A percentile compares a stretch with the other conserved stretches of the same genome.
Evolutionary conservation across 1,139 yeast genomes (phyloP).

Genomic region (Candida pseudocylindracea): DNA sequence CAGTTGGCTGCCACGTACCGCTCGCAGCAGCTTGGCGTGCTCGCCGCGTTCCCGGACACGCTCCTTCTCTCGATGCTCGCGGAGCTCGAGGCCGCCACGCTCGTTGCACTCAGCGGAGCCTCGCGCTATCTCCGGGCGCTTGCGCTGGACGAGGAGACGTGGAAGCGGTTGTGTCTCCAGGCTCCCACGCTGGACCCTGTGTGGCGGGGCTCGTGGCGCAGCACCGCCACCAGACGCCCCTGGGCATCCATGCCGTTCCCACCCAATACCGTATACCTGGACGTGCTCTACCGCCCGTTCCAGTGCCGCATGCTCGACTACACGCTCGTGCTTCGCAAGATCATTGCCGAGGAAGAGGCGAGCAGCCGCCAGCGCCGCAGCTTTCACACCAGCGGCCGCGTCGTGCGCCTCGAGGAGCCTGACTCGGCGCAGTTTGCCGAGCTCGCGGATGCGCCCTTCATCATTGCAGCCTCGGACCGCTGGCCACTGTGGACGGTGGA

Average conservation of each 20-base stretch:
- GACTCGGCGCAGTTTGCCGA: conserved; percentile 6
- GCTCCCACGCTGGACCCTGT: conserved; percentile 2
- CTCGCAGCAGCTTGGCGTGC: conserved; percentile 28
- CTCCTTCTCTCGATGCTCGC: conserved; percentile 22
- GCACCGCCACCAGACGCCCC: conserved; percentile 23
- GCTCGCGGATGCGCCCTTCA: conserved; percentile 29
- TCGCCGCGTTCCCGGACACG: conserved; percentile 36
- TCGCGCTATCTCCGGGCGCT: conserved; percentile 56
- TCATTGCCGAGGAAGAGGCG: conserved; percentile 22
- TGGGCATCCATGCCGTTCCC: conserved; percentile 16
- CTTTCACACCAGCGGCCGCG: neutral
- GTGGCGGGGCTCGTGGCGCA: conserved; percentile 73
- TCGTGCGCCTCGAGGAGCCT: neutral
- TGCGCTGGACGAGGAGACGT: conserved; percentile 50
- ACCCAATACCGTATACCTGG: conserved; percentile 21
- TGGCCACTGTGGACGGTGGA: conserved; percentile 55
- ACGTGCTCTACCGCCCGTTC: conserved; percentile 52
- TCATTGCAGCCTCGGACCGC: conserved; percentile 17
- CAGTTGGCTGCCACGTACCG: conserved; percentile 4
- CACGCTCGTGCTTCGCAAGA: conserved; percentile 16
- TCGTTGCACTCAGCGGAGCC: conserved; percentile 27
- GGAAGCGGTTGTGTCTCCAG: conserved; percentile 34
- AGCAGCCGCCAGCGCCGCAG: conserved; percentile 5
- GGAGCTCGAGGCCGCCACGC: conserved; percentile 19
- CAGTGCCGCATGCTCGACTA: conserved; percentile 60